Evolutionary conservation across 2,329 filamentous ascomycete species (phyloP).

Genomic region (Botryosphaeria dothidea): DNA sequence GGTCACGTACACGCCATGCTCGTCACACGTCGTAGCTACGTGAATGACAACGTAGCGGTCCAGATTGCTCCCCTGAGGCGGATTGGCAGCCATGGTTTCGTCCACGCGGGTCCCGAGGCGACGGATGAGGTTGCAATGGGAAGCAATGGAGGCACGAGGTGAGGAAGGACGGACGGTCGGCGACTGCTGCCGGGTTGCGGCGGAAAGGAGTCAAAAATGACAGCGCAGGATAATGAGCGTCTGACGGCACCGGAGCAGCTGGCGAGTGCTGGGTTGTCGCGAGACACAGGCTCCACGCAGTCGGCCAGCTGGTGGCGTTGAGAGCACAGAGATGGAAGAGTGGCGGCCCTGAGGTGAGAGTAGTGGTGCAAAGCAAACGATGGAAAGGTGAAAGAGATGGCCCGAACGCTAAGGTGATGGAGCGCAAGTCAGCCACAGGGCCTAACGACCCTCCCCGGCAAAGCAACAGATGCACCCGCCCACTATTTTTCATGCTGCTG

Average conservation of each 20-base stretch:
- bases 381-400: slow-evolving; percentile 10
- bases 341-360: slow-evolving; percentile 10
- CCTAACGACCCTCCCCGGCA: background rate
- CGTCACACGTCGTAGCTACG: slow-evolving; percentile 97
- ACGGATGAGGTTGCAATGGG: slow-evolving; percentile 13
- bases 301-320: slow-evolving; percentile 8
- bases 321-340: slow-evolving; percentile 15
- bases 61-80: slow-evolving; percentile 52
- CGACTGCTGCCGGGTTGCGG: slow-evolving; percentile 16
- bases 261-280: slow-evolving; percentile 7
- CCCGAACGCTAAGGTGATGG: background rate
- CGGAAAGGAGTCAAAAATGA: slow-evolving; percentile 20
- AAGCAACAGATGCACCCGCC: background rate
- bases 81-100: slow-evolving; percentile 29
- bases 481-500: background rate
- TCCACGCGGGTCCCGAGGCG: slow-evolving; percentile 3
- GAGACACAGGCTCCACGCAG: slow-evolving; percentile 15
- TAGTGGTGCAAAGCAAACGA: background rate
- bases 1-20: slow-evolving; percentile 98
- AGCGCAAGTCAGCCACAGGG: background rate
- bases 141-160: slow-evolving; percentile 8
- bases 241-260: slow-evolving; percentile 5
- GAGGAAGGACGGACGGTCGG: slow-evolving; percentile 18
- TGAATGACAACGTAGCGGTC: slow-evolving; percentile 98
- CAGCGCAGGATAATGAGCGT: slow-evolving; percentile 11